Conservation (phyloP, 768 basidiomycete species). For the Boletellus emodensis region DNA sequence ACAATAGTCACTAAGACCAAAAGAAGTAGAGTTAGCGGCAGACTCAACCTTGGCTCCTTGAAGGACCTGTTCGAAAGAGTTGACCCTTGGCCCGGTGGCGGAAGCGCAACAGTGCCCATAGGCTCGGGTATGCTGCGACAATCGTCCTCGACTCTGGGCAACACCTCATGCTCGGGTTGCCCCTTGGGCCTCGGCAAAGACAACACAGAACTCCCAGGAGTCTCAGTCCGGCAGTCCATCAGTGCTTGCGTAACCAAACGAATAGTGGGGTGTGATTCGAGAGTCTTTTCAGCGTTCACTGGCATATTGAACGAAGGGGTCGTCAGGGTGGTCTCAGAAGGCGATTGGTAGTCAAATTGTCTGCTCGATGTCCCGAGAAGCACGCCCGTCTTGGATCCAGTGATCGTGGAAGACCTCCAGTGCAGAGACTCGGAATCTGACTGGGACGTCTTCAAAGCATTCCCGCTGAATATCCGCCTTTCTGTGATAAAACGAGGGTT, state of each 20-base stretch:
- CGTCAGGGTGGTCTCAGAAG: constrained; percentile 28
- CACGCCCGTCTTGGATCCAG: constrained; percentile 10
- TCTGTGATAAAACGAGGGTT: constrained; percentile 26
- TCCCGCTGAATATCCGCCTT: constrained; percentile 26
- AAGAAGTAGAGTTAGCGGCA: constrained; percentile 51
- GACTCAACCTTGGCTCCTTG: constrained; percentile 56
- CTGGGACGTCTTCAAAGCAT: constrained; percentile 12
- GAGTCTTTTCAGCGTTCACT: constrained; percentile 6
- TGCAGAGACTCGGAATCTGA: constrained; percentile 19
- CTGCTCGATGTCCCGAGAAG: constrained; percentile 5
- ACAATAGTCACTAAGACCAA: constrained; percentile 62
- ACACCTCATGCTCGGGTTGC: constrained; percentile 14
- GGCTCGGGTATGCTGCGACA: constrained; percentile 10
- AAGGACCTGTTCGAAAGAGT: constrained; percentile 15
- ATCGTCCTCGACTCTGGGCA: constrained; percentile 2
- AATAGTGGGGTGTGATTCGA: constrained; percentile 16
- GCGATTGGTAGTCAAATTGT: constrained; percentile 16
- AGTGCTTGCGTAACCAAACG: constrained; percentile 21
- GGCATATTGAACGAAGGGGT: constrained; percentile 3
- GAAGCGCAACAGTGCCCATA: constrained; percentile 7
- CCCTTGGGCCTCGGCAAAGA: constrained; percentile 9
- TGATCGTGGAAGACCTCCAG: constrained; percentile 12
- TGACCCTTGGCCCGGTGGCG: constrained; percentile 17
- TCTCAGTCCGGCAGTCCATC: constrained; percentile 1
- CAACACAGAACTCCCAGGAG: constrained; percentile 3